Evolutionary conservation across 108 stramenopile species (phyloP).

Genomic region (Nitzschia sp.): DNA sequence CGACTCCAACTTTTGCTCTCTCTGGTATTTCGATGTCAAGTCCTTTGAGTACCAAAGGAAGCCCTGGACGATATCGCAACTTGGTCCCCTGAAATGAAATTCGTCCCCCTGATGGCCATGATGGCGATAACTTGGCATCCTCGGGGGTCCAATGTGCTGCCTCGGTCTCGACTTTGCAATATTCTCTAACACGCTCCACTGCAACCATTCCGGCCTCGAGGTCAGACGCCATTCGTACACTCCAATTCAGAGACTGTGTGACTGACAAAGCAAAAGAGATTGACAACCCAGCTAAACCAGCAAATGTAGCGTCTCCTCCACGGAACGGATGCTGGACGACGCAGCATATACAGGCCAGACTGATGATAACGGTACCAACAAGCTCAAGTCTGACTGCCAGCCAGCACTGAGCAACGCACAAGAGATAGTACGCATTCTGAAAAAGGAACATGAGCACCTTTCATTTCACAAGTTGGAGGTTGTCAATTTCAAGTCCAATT

Average conservation of each 20-base stretch:
- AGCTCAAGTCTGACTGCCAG: conserved; percentile 91
- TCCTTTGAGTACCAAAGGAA: conserved; percentile 91
- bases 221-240: conserved; percentile 90
- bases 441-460: background rate
- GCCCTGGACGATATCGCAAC: conserved; percentile 80
- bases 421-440: conserved; percentile 76
- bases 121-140: conserved; percentile 34
- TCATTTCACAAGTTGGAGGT: no score
- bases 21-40: conserved; percentile 69
- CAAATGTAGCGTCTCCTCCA: conserved; percentile 51
- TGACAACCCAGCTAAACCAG: conserved; percentile 92
- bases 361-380: conserved; percentile 80
- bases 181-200: conserved; percentile 87
- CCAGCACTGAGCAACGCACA: conserved; percentile 92
- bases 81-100: conserved; percentile 68
- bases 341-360: conserved; percentile 61
- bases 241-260: conserved; percentile 93
- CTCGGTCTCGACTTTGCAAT: conserved; percentile 58
- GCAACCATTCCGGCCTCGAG: conserved; percentile 92
- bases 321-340: conserved; percentile 51
- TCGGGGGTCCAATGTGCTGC: conserved; percentile 43
- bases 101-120: conserved; percentile 79
- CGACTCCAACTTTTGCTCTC: conserved; percentile 79
- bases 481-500: background rate
- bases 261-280: conserved; percentile 88